Conservation (phyloP, 768 basidiomycete species). For the Xanthoconium stramineum region DNA sequence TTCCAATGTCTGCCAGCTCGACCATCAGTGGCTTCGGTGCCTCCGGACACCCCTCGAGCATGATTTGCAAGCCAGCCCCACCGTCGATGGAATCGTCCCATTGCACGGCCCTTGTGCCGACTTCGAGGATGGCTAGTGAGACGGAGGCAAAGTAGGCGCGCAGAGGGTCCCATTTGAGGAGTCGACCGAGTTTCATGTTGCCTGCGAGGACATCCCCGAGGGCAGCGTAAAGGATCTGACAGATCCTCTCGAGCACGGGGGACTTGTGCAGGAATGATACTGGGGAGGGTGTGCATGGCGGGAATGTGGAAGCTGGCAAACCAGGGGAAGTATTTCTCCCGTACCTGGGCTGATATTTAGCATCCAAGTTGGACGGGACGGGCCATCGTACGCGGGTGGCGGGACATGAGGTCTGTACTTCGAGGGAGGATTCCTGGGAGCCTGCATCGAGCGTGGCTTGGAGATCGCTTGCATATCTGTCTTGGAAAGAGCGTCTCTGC, state of each 20-base stretch:
- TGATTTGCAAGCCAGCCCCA: slow-evolving; percentile 53
- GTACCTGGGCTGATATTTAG: slow-evolving; percentile 9
- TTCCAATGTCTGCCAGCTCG: slow-evolving; percentile 57
- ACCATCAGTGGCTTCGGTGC: slow-evolving; percentile 65
- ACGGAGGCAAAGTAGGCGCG: slow-evolving; percentile 81
- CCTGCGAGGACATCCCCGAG: slow-evolving; percentile 66
- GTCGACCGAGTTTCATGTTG: slow-evolving; percentile 48
- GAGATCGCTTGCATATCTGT: slow-evolving; percentile 68
- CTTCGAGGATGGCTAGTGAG: slow-evolving; percentile 67
- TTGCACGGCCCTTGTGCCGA: slow-evolving; percentile 51
- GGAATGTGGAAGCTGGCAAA: slow-evolving; percentile 31
- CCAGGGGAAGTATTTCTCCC: slow-evolving; percentile 3
- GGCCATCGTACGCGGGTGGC: slow-evolving; percentile 59
- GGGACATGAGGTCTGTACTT: slow-evolving; percentile 61
- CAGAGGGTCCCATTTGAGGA: slow-evolving; percentile 60
- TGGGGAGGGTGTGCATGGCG: slow-evolving; percentile 44
- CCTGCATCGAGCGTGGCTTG: slow-evolving; percentile 79
- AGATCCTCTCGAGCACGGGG: slow-evolving; percentile 71
- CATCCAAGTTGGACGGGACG: slow-evolving; percentile 10
- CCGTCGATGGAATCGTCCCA: slow-evolving; percentile 45
- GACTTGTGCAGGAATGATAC: slow-evolving; percentile 38
- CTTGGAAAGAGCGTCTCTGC: slow-evolving; percentile 80
- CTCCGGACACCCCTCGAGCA: slow-evolving; percentile 57
- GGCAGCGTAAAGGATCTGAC: slow-evolving; percentile 83
- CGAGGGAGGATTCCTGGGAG: slow-evolving; percentile 26